These are phyloP conservation scores for Protomyces macrosporus DNA, from an alignment of 1,139 yeast species.

Conservation along the genomic window DNA sequence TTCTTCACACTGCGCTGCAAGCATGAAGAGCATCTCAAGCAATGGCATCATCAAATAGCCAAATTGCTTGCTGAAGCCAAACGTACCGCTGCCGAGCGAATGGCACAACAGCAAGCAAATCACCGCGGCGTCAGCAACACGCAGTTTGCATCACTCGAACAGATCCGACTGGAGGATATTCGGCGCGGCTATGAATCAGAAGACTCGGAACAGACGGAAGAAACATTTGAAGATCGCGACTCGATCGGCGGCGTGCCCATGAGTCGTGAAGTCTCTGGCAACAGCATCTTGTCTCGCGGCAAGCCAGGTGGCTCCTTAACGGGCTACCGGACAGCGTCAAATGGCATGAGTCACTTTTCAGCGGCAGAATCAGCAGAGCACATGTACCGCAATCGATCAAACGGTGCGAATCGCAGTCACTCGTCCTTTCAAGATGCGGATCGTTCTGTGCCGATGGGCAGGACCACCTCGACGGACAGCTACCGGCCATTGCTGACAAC, in stretches of 20 bases:
- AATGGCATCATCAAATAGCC: slow-evolving; percentile 32
- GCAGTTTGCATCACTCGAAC: slow-evolving; percentile 13
- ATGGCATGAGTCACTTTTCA: slow-evolving; percentile 10
- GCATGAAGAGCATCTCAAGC: slow-evolving; percentile 33
- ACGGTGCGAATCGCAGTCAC: slow-evolving; percentile 15
- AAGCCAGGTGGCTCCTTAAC: slow-evolving; percentile 21
- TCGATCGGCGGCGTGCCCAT: slow-evolving; percentile 17
- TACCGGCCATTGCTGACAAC: slow-evolving; percentile 4
- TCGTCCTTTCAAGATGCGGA: slow-evolving; percentile 13
- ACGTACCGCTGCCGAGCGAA: slow-evolving; percentile 5
- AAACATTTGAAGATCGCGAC: slow-evolving; percentile 18
- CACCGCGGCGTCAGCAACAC: slow-evolving; percentile 13
- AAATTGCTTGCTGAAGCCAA: slow-evolving; percentile 16
- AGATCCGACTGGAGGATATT: slow-evolving; percentile 2
- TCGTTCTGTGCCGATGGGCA: slow-evolving; percentile 15
- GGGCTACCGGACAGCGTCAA: slow-evolving; percentile 4
- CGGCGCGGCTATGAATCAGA: slow-evolving; percentile 18
- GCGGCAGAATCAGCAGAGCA: slow-evolving; percentile 13
- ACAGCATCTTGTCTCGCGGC: slow-evolving; percentile 24
- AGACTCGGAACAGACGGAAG: slow-evolving; percentile 16
- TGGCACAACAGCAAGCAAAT: neutral
- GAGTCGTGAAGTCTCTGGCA: slow-evolving; percentile 21
- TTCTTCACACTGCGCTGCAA: slow-evolving; percentile 33
- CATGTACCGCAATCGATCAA: neutral
- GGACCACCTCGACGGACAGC: slow-evolving; percentile 11